Evolutionary conservation across 1,139 yeast species (phyloP).

Genomic region (Suhomyces taliae): DNA sequence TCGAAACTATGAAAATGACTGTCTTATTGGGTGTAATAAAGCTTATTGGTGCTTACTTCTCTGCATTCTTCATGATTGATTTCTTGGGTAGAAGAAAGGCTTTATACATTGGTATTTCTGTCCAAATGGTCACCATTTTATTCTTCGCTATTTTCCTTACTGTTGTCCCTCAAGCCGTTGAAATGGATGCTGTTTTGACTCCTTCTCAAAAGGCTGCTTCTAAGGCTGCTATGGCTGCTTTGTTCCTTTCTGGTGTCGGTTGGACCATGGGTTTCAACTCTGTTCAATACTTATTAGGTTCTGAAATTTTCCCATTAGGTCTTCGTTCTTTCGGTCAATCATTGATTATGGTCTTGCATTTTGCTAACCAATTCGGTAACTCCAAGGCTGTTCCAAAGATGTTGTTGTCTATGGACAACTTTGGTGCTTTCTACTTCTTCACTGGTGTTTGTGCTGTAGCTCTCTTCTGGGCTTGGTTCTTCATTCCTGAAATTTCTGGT

Average conservation of each 20-base stretch:
- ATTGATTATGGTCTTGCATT: slow-evolving; percentile 24
- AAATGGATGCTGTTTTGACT: slow-evolving; percentile 12
- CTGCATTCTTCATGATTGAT: slow-evolving; percentile 48
- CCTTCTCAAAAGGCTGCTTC: slow-evolving; percentile 17
- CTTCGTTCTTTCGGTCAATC: slow-evolving; percentile 25
- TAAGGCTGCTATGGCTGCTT: slow-evolving; percentile 22
- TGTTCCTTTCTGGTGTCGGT: slow-evolving; percentile 24
- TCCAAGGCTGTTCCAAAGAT: slow-evolving; percentile 25
- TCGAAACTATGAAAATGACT: slow-evolving; percentile 45
- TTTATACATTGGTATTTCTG: slow-evolving; percentile 29
- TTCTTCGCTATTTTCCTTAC: slow-evolving; percentile 23
- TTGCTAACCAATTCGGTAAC: slow-evolving; percentile 27
- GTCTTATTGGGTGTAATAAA: slow-evolving; percentile 50
- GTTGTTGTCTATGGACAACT: slow-evolving; percentile 20
- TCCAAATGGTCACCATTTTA: slow-evolving; percentile 17
- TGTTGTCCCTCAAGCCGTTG: slow-evolving; percentile 22
- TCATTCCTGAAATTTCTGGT: slow-evolving; percentile 25
- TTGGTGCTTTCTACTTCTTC: slow-evolving; percentile 24
- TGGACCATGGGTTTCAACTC: slow-evolving; percentile 29
- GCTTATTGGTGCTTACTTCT: slow-evolving; percentile 40
- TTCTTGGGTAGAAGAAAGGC: slow-evolving; percentile 45
- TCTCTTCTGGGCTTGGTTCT: slow-evolving; percentile 25
- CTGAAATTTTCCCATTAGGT: slow-evolving; percentile 25
- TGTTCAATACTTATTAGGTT: slow-evolving; percentile 24
- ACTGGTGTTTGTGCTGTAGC: slow-evolving; percentile 17